A percentile compares a stretch with the other conserved stretches of the same genome.
Conservation (phyloP, 176 grass and related monocot species). For the Eleusine indica region DNA sequence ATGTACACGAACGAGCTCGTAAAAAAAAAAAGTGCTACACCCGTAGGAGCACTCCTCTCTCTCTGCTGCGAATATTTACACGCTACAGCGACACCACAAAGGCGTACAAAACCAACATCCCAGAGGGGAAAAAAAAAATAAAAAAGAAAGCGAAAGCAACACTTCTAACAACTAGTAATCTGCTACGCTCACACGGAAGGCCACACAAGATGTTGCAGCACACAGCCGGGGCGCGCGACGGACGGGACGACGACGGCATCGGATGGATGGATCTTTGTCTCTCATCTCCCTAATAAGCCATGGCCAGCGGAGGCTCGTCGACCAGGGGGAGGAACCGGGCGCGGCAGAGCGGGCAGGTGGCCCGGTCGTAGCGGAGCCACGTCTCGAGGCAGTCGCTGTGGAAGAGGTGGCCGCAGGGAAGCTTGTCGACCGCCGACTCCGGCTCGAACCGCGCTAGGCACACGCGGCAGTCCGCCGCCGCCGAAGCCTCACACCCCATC, state of each 20-base stretch:
- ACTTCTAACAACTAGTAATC: background rate
- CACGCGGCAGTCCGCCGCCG: constrained; percentile 54
- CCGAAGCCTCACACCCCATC: background rate
- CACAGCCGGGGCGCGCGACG: constrained; percentile 38
- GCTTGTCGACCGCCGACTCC: constrained; percentile 70
- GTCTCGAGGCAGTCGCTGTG: constrained; percentile 77
- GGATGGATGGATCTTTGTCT: background rate
- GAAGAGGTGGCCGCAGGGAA: constrained; percentile 82
- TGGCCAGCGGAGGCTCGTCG: background rate
- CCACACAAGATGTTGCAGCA: constrained; percentile 50
- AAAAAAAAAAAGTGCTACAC: constrained; percentile 40
- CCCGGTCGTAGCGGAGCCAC: constrained; percentile 86
- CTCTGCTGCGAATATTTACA: constrained; percentile 56
- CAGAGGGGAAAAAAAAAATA: background rate
- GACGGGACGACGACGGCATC: background rate
- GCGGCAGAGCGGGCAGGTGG: constrained; percentile 88
- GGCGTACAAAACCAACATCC: constrained; percentile 2
- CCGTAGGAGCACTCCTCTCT: constrained; percentile 33
- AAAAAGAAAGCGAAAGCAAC: background rate
- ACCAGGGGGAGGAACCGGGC: constrained; percentile 49
- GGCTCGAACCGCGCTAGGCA: constrained; percentile 76
- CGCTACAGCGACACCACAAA: constrained; percentile 29
- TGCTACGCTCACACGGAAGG: constrained; percentile 51
- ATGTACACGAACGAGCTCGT: constrained; percentile 43
- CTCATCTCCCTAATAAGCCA: background rate